Conservation (phyloP, 768 basidiomycete species). For the Naganishia friedmannii region DNA sequence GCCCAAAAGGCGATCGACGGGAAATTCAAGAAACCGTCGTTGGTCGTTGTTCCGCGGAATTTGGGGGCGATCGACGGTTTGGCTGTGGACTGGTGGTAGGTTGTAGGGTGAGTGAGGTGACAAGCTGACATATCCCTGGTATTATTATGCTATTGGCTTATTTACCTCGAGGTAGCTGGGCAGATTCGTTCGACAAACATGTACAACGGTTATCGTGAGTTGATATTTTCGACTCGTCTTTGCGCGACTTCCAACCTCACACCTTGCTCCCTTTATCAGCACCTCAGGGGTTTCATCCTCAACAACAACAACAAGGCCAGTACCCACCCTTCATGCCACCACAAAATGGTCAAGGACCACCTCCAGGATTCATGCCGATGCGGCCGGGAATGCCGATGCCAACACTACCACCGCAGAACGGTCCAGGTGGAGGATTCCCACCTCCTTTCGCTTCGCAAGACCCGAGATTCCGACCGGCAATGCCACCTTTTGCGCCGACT, state of each 20-base stretch:
- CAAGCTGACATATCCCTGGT: neutral
- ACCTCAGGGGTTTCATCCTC: slow-evolving; percentile 18
- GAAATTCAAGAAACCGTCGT: too few relatives aligned
- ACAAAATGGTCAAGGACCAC: slow-evolving; percentile 21
- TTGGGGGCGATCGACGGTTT: neutral
- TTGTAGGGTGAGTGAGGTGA: neutral
- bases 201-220: slow-evolving; percentile 36
- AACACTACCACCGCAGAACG: slow-evolving; percentile 25
- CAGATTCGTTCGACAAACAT: slow-evolving; percentile 3
- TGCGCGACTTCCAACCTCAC: neutral
- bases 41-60: too few relatives aligned
- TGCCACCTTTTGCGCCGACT: slow-evolving; percentile 20
- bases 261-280: neutral
- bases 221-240: neutral
- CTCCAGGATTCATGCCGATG: slow-evolving; percentile 20
- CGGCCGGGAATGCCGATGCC: slow-evolving; percentile 31
- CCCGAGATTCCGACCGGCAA: slow-evolving; percentile 20
- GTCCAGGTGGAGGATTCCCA: slow-evolving; percentile 30
- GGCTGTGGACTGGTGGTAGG: neutral
- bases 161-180: too few relatives aligned
- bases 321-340: slow-evolving; percentile 41
- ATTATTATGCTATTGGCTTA: too few relatives aligned
- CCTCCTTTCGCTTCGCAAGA: slow-evolving; percentile 43
- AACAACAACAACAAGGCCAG: neutral
- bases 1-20: too few relatives aligned